Evolutionary conservation across 163 green algal species (phyloP).

Genomic region (Scenedesmus sp.): DNA sequence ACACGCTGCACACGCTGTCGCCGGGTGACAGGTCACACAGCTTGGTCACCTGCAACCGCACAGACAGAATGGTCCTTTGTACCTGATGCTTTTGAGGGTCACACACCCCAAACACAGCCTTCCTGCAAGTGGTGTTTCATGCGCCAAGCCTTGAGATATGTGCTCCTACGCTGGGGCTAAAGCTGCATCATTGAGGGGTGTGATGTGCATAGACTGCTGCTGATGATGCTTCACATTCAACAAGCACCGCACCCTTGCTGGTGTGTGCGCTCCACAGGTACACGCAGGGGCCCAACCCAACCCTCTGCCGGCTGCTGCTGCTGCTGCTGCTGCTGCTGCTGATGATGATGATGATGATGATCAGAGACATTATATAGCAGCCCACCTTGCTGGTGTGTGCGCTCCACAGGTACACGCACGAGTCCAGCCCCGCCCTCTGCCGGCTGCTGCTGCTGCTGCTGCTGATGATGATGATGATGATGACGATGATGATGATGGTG

Average conservation of each 20-base stretch:
- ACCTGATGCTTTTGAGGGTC: too few relatives aligned
- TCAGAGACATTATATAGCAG: neutral
- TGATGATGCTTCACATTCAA: too few relatives aligned
- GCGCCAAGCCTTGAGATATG: neutral
- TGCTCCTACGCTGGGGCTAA: neutral
- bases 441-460: conserved; percentile 97
- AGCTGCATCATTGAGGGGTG: neutral
- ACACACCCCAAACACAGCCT: neutral
- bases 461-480: conserved; percentile 99
- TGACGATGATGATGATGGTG: neutral
- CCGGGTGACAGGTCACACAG: conserved; percentile 87
- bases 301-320: conserved; percentile 93
- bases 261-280: conserved; percentile 98
- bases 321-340: conserved; percentile 90
- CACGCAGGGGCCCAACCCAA: conserved; percentile 94
- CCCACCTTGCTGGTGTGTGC: conserved; percentile 93
- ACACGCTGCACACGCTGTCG: conserved; percentile 92
- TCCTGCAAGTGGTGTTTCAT: neutral
- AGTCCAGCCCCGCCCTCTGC: conserved; percentile 94
- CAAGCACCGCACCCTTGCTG: conserved; percentile 74
- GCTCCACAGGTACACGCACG: conserved; percentile 98
- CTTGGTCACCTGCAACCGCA: conserved; percentile 85
- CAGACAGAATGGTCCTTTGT: neutral
- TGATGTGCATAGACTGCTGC: too few relatives aligned
- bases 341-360: conserved; percentile 97